Evolutionary conservation across 2,329 filamentous ascomycete species (phyloP), one percentile per base, ranked within the genome.

Genomic region (Beauveria pseudobassiana): DNA sequence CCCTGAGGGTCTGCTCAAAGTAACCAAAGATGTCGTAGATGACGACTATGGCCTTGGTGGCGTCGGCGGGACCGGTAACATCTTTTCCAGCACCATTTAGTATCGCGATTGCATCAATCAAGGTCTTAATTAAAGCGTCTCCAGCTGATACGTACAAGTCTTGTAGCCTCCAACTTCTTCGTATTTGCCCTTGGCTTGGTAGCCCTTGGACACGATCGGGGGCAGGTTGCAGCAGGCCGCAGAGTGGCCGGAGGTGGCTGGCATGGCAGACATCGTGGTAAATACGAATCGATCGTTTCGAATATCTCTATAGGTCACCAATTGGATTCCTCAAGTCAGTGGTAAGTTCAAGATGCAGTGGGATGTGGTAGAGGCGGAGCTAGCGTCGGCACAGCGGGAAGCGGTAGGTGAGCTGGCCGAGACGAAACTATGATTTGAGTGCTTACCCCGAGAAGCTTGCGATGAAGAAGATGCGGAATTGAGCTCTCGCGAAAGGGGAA

Each of bases 1-100:
- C 87, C 88, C 72, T 90, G 87, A 89, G 65, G 3, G 87, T 87
- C 74, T 90, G 88, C 26, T 84, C 82, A 69, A 83, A 88, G 81
- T 87, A 86, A 68, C 87, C 86, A 69, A 88, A 88, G 71, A 88
- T 87, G 73, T 82, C 80, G 68, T 78, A 80, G 62, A 82, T 70
- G 62, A 75, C 69, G 20, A 82, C 68, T 10, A 81, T 71, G 50
- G 74, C 87, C 74, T 84, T 87, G 59, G 72, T 77, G 22, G 80
- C 77, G 56, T 77, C 73, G 20, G 74, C 68, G 38, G 81, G 75
- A 28, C 80, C 78, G 9, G 77, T 79, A 55, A 81, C 76, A 64
- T 84, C 81, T 75, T 28, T 26, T n/a, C 28, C 3, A 59, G n/a
- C 18, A 18, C 8, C 16, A 26, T 54, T 67, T 51, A 66, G 64